Base-by-base conservation (phyloP, 1,139 yeast genomes). In the Debaryomyces subglobosus region DNA sequence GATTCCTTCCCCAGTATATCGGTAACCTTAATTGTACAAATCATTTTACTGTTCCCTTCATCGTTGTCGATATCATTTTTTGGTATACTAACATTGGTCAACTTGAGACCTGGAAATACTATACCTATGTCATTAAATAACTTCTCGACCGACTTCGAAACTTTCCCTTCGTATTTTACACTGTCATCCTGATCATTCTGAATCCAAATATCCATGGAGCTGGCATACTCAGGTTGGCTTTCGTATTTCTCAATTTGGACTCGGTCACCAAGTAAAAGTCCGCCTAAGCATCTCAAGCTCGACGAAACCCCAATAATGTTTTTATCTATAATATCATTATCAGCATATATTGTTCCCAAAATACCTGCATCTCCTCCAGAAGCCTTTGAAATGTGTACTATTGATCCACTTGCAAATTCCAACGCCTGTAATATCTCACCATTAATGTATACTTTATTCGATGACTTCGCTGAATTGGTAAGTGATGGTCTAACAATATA, bases 231-330 rank as follows among this genome's bases (percentile, higher is more conserved):
- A 3, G 90, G 90, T 48, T 82, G 86, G 2, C 62, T 57, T 1
- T 64, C 52, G 29, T 71, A 68, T 56, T 77, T 84, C 7, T 61
- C 61, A 0, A 91, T 57, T 20, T 69, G 69, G 1, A 89, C 68
- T 49, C 96, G 69, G 57, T 90, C 96, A 25, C 97, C 97, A 9
- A 87, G 69, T 6, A 87, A 63, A 4, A 87, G 60, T 8, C 86
- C 88, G 1, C 81, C 78, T 18, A 85, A 69, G 2, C 69, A 63
- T 50, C 95, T 68, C 39, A 82, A 63, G 4, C 71, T 57, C 0
- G 67, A 53, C 1, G 90, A 78, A 1, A 89, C 55, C 41, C 77
- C 73, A 2, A 87, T 64, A 4, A 86, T 82, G 55, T 85, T 82
- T n/a, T 64, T 56, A 16, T 79, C 85, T 8, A 67, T 60, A 9